These are phyloP conservation scores for Schoenoplectus triqueter DNA, from an alignment of 202 grass and related monocot genomes.

Conservation along the genomic window DNA sequence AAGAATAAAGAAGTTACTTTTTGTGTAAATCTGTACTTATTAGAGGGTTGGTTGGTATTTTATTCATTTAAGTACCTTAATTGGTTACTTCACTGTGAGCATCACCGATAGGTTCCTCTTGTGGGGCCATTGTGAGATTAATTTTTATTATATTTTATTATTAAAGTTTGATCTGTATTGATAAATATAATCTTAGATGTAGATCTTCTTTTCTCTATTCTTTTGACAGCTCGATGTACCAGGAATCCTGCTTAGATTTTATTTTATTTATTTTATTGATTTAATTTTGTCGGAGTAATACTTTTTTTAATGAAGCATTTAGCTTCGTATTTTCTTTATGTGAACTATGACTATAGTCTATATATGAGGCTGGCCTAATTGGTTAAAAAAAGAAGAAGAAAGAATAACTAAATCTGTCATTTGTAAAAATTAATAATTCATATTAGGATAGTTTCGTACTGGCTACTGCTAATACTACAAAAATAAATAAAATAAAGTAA, in stretches of 20 bases:
- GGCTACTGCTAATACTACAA: too few species aligned
- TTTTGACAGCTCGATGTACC: conserved; percentile 5
- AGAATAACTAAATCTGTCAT: too few species aligned
- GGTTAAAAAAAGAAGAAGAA: not conserved
- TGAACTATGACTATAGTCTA: not conserved
- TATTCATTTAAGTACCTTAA: not conserved
- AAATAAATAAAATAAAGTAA: too few species aligned
- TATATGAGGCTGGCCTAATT: not conserved
- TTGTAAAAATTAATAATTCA: too few species aligned
- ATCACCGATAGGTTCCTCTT: conserved; percentile 32
- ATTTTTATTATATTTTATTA: not conserved
- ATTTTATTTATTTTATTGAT: not conserved
- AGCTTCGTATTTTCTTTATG: not conserved
- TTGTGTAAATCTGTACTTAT: not conserved
- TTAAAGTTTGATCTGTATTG: conserved; percentile 4
- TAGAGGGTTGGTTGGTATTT: not conserved
- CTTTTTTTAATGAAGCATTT: not conserved
- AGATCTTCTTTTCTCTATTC: conserved; percentile 13
- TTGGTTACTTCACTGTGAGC: conserved; percentile 14
- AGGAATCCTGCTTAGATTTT: conserved; percentile 5
- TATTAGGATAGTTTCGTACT: too few species aligned
- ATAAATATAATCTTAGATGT: conserved; percentile 25
- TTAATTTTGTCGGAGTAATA: not conserved
- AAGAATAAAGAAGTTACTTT: conserved; percentile 12
- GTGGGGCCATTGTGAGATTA: conserved; percentile 17